Evolutionary conservation across 306 rosid species (phyloP).

Genomic region (Spatholobus suberectus): DNA sequence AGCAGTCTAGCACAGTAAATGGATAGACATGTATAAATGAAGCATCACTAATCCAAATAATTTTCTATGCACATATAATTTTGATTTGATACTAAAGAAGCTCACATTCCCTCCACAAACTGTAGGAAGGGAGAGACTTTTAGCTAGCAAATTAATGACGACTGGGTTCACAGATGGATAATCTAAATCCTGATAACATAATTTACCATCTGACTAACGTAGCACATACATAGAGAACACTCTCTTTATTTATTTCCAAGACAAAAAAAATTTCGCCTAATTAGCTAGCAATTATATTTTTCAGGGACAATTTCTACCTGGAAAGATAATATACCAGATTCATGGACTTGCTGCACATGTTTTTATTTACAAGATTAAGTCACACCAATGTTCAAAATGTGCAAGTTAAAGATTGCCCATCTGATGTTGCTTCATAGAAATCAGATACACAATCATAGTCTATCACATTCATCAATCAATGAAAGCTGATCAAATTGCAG

Average conservation of each 20-base stretch:
- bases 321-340: background rate
- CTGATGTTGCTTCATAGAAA: conserved; percentile 8
- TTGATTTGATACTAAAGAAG: conserved; percentile 8
- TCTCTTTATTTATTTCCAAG: background rate
- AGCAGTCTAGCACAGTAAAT: background rate
- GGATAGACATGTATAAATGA: background rate
- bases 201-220: background rate
- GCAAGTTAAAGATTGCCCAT: background rate
- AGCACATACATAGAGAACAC: background rate
- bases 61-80: background rate
- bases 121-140: background rate
- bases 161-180: conserved; percentile 3
- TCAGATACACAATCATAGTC: conserved; percentile 2
- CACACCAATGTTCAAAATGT: background rate
- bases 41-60: conserved; percentile 3
- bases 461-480: conserved; percentile 11
- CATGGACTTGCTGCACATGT: background rate
- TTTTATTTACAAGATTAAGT: background rate
- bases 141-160: background rate
- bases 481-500: background rate
- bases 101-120: background rate
- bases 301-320: background rate
- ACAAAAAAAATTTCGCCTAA: background rate
- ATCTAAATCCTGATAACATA: background rate
- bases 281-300: background rate